Base-by-base conservation (phyloP, 805 yeast species). In the Ogataea kodamae region DNA sequence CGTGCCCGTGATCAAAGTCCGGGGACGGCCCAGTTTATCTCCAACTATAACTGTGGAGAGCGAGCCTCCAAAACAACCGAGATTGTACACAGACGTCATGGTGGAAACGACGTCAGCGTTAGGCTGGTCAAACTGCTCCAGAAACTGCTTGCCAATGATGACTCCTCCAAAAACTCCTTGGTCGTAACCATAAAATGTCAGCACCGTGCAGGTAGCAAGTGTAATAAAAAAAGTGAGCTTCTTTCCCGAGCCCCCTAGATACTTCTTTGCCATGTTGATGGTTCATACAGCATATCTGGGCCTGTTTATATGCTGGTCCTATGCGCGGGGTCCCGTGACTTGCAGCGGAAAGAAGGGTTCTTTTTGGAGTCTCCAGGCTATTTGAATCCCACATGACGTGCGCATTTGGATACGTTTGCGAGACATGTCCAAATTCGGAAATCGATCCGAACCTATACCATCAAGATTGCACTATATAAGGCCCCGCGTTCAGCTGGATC, bases 111-210 rank as follows among this genome's bases (percentile, higher is more conserved):
- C 46, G 14, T 43, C 39, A 8, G 29, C 40, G 22, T 41, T 40
- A 4, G 40, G 41, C 10, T 36, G 22, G 14, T 52, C 57, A 22
- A 52, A 46, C 15, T 42, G 48, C 8, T 32, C 32, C 18, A 56
- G 50, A 39, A 52, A 57, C 39, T 52, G 54, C 7, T 60, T 53
- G 4, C 61, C 47, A 33, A 46, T 45, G 34, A 56, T 56, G 22
- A 59, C 60, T 15, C 62, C 62, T 15, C 56, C 59, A 66, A 66
- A 64, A 39, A 66, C 58, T 28, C 70, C 71, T 39, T 65, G 70
- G 42, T 66, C 71, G 39, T 62, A 64, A 16, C 71, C 71, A 35
- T 64, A 38, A 17, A 34, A 39, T 6, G 39, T 36, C 11, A 39
- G 21, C 17, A 39, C 39, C 9, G 39, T 34, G 22, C 43, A 31